A percentile compares a stretch with the other conserved stretches of the same genome.
Evolutionary conservation across 495 filamentous ascomycete species (phyloP).

Genomic region (Haplographium delicatum): DNA sequence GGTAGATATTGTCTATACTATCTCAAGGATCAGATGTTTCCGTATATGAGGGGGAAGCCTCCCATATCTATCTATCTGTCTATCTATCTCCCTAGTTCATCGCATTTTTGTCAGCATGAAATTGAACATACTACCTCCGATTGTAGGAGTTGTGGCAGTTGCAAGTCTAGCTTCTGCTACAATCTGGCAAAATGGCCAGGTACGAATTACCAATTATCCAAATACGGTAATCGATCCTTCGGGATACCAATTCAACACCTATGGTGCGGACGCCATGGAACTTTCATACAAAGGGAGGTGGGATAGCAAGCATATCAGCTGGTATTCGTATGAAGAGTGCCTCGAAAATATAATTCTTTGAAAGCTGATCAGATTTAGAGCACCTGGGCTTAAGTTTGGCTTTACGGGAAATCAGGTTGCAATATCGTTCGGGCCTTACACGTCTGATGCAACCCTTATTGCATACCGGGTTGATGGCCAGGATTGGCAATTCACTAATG

Average conservation of each 20-base stretch:
- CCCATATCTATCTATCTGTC: too few relatives aligned
- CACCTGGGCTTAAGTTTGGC: constrained; percentile 57
- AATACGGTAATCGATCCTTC: constrained; percentile 41
- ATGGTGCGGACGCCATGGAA: constrained; percentile 49
- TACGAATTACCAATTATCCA: constrained; percentile 38
- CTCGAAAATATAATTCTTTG: background rate
- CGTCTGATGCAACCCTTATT: constrained; percentile 49
- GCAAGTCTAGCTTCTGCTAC: constrained; percentile 29
- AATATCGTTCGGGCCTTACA: constrained; percentile 56
- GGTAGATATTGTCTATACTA: too few relatives aligned
- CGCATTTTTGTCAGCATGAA: constrained; percentile 10
- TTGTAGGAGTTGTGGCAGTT: background rate
- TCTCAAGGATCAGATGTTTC: too few relatives aligned
- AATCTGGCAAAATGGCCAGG: constrained; percentile 62
- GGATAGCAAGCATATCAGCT: constrained; percentile 62
- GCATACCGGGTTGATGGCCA: constrained; percentile 58
- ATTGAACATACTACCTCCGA: constrained; percentile 10
- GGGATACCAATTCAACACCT: constrained; percentile 39
- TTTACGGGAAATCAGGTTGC: constrained; percentile 61
- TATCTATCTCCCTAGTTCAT: background rate
- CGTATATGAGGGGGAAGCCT: too few relatives aligned
- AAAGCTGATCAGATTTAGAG: constrained; percentile 28
- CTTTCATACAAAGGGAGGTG: constrained; percentile 67
- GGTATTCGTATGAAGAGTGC: constrained; percentile 50
- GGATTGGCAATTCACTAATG: constrained; percentile 65